These are phyloP conservation scores for Cryptococcus sp. DNA, from an alignment of 1,284 basidiomycete species.

Conservation along the genomic window DNA sequence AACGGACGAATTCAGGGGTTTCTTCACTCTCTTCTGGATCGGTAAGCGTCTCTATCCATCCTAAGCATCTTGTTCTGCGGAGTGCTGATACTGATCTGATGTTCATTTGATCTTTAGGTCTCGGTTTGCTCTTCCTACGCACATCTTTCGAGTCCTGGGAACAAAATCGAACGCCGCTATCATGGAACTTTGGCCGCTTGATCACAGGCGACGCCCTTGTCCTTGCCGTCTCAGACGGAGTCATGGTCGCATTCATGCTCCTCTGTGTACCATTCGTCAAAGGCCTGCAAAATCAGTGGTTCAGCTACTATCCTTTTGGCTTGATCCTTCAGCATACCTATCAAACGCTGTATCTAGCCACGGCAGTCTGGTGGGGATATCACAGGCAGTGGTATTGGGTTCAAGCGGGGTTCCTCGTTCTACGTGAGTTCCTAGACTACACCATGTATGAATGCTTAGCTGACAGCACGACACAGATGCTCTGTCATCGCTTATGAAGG, in stretches of 20 bases:
- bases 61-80: not conserved
- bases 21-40: conserved; percentile 87
- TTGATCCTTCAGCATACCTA: conserved; percentile 73
- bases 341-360: conserved; percentile 69
- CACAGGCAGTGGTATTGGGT: conserved; percentile 94
- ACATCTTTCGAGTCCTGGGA: conserved; percentile 76
- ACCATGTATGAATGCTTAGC: not conserved
- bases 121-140: conserved; percentile 75
- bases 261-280: conserved; percentile 80
- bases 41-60: conserved; percentile 35
- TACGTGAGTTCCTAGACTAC: conserved; percentile 57
- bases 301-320: conserved; percentile 74
- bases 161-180: conserved; percentile 73
- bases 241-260: conserved; percentile 74
- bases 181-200: conserved; percentile 78
- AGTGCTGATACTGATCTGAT: not conserved
- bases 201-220: conserved; percentile 83
- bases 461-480: conserved; percentile 32
- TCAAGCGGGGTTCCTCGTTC: conserved; percentile 89
- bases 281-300: conserved; percentile 72
- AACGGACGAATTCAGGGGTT: conserved; percentile 86
- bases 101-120: conserved; percentile 53
- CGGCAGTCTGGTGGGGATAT: conserved; percentile 61
- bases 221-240: conserved; percentile 79
- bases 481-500: conserved; percentile 53